These are phyloP conservation scores for slime mould (Dictyostelium discoideum) DNA, from an alignment of 78 protist species.

Conservation along the genomic window DNA sequence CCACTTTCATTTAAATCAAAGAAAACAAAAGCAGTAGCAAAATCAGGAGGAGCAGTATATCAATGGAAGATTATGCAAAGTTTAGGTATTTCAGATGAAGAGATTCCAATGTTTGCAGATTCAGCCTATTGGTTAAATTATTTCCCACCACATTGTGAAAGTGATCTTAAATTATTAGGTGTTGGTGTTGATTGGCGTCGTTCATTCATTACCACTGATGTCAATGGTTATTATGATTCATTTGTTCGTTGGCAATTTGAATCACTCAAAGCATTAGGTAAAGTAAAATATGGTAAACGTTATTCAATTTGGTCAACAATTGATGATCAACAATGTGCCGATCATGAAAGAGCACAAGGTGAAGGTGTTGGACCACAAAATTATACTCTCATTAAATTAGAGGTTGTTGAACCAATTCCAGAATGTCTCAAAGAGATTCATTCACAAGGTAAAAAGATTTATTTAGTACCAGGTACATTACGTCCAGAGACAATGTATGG, in stretches of 20 bases:
- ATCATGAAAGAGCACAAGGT: conserved; percentile 99
- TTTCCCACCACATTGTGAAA: conserved; percentile 98
- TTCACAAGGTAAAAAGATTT: conserved; percentile 80
- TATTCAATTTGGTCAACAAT: conserved; percentile 95
- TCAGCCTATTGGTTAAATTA: conserved; percentile 96
- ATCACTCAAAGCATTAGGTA: conserved; percentile 76
- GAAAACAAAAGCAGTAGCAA: conserved; percentile 93
- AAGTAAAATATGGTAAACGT: conserved; percentile 90
- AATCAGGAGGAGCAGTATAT: conserved; percentile 84
- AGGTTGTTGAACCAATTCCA: conserved; percentile 89
- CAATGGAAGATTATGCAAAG: conserved; percentile 97
- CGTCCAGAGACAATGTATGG: conserved; percentile 99
- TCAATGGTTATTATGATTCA: conserved; percentile 99
- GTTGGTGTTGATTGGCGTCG: conserved; percentile 98
- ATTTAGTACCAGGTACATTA: conserved; percentile 98
- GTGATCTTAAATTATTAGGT: conserved; percentile 95
- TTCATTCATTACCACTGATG: conserved; percentile 99
- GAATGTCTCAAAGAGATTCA: conserved; percentile 35
- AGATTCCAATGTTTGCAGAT: conserved; percentile 96
- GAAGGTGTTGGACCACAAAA: conserved; percentile 98
- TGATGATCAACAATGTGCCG: conserved; percentile 99
- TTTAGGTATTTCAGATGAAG: conserved; percentile 95
- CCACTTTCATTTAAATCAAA: conserved; percentile 59
- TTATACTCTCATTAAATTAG: conserved; percentile 96
- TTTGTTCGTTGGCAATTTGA: conserved; percentile 99